Base-by-base conservation (phyloP, 2,329 filamentous ascomycete genomes). In the Cryoendolithus antarcticus region DNA sequence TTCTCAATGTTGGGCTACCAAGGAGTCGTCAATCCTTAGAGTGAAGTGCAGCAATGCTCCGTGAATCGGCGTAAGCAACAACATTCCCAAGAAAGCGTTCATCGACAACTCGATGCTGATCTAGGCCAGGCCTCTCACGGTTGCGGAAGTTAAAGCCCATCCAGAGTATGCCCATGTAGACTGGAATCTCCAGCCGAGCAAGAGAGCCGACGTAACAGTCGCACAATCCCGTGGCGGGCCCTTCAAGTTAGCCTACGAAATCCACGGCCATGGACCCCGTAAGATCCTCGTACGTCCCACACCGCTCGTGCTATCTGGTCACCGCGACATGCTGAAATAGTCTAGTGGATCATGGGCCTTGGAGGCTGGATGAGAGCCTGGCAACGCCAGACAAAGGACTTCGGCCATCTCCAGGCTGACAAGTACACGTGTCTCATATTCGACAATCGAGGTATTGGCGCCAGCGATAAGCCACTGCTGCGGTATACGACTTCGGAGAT, bases 391-490 rank as follows among this genome's bases (percentile, higher is more conserved):
- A 91, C 80, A 7, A 75, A 80, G 48, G 72, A 85, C 62, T 89
- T 93, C 55, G 84, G 82, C 37, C 86, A 93, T 62, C 67, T 75
- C 37, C 68, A 75, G 44, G 71, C 66, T 34, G 65, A 75, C 44
- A 65, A 71, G 47, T 93, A 86, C 64, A 80, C 81, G 0, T 79
- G 78, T 40, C 71, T 94, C 5, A 63, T 91, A 40, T 67, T 86
- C 48, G 86, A 93, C 65, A 93, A 93, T 62, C 76, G 86, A 49
- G 86, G 86, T 46, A 81, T 93, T 55, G 86, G 86, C 40, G 72
- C 72, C 44, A 86, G 80, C 35, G 82, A 83, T 62, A 86, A 82
- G 59, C 86, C 86, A 0, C 56, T 82, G 13, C 67, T 72, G 52
- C 75, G 84, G 32, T 94, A 93, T 66, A 81, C 81, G 24, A 91